Evolutionary conservation across 352 stramenopile species (phyloP).

Genomic region (Globisporangium middletonii): DNA sequence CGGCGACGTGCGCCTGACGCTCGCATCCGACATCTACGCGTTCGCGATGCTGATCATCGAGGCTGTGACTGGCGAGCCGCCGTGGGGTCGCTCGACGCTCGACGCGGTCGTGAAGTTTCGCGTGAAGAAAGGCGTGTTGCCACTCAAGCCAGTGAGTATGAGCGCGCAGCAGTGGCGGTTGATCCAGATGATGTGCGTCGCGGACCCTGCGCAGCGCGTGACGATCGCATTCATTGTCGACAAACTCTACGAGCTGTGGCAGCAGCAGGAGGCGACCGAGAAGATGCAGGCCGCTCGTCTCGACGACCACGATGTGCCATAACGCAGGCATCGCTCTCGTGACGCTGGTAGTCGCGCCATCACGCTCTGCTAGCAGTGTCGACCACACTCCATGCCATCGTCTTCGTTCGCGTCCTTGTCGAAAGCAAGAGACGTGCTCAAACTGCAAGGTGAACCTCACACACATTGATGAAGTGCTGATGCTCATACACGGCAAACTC

Average conservation of each 20-base stretch:
- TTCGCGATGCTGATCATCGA: slow-evolving; percentile 22
- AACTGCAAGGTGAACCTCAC: too few relatives aligned
- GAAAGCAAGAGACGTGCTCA: too few relatives aligned
- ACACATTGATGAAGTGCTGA: too few relatives aligned
- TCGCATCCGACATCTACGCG: slow-evolving; percentile 19
- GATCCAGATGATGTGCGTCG: slow-evolving; percentile 15
- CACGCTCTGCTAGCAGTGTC: too few relatives aligned
- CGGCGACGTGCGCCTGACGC: background rate
- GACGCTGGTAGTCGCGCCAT: too few relatives aligned
- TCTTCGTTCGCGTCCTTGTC: too few relatives aligned
- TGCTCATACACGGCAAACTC: too few relatives aligned
- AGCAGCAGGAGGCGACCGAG: background rate
- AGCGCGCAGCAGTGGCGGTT: slow-evolving; percentile 9
- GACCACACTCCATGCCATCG: too few relatives aligned
- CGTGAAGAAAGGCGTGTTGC: slow-evolving; percentile 5
- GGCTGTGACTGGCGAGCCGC: slow-evolving; percentile 7
- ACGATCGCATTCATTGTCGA: slow-evolving; percentile 7
- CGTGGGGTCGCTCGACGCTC: slow-evolving; percentile 1
- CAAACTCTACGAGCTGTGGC: slow-evolving; percentile 1
- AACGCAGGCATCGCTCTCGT: too few relatives aligned
- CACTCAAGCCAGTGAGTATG: background rate
- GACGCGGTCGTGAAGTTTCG: slow-evolving; percentile 4
- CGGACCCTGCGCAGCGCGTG: slow-evolving; percentile 1
- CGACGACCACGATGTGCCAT: too few relatives aligned
- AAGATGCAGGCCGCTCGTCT: too few relatives aligned